Conservation (phyloP, 228 moss, liverwort and hornwort genomes). For the Sphagnum magellanicum region DNA sequence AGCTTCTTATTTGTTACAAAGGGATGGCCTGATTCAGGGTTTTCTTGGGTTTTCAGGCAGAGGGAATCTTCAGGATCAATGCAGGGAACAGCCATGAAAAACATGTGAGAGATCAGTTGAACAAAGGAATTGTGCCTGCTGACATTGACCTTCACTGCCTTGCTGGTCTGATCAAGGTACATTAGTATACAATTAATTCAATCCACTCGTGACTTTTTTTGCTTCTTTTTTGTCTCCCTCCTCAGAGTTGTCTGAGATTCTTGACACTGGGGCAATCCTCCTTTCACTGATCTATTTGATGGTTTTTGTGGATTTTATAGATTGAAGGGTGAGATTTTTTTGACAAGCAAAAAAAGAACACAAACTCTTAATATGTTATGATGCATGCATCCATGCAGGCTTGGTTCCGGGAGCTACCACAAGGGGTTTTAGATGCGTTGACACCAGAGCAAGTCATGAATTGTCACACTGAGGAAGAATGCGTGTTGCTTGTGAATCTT, state of each 20-base stretch:
- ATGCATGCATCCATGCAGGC: slow-evolving; percentile 20
- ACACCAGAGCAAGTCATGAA: slow-evolving; percentile 59
- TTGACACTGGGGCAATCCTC: not conserved
- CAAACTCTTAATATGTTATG: not conserved
- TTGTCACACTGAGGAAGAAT: slow-evolving; percentile 55
- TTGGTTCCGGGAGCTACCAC: slow-evolving; percentile 56
- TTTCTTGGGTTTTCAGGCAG: slow-evolving; percentile 23
- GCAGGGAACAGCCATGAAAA: slow-evolving; percentile 60
- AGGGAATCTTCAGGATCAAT: slow-evolving; percentile 67
- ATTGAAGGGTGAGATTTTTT: not conserved
- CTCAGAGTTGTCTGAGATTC: not conserved
- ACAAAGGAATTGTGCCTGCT: slow-evolving; percentile 51
- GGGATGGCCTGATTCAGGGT: not conserved
- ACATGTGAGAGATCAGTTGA: slow-evolving; percentile 52
- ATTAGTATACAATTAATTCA: not conserved
- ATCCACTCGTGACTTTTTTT: not conserved
- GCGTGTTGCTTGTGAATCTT: slow-evolving; percentile 44
- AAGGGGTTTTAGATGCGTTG: slow-evolving; percentile 48
- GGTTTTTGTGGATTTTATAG: not conserved
- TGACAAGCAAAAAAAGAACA: not conserved
- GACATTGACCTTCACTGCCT: slow-evolving; percentile 57
- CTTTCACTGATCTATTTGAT: not conserved
- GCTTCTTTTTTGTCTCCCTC: not conserved
- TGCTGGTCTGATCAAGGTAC: slow-evolving; percentile 57
- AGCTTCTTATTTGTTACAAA: not conserved